These are phyloP conservation scores for Lentinula sp. DNA, from an alignment of 768 basidiomycete genomes.

Conservation along the genomic window DNA sequence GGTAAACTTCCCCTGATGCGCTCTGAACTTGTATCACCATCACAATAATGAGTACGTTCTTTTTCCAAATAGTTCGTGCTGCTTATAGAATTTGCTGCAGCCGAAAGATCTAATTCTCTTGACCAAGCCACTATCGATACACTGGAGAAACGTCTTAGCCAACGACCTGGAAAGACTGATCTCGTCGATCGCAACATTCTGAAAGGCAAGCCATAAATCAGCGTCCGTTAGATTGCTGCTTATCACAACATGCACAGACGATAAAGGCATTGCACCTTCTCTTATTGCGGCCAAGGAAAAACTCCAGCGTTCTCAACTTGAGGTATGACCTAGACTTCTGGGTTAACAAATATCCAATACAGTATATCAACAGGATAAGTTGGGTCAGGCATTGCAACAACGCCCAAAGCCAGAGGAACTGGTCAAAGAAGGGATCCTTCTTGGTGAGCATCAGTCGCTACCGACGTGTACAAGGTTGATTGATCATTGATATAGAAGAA, in stretches of 20 bases:
- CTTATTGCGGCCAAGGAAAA: constrained; percentile 55
- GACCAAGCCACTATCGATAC: constrained; percentile 26
- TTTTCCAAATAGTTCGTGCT: not conserved
- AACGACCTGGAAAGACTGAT: constrained; percentile 53
- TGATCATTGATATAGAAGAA: constrained; percentile 8
- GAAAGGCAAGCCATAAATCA: constrained; percentile 38
- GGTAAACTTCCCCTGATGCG: too few species aligned
- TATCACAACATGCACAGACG: constrained; percentile 32
- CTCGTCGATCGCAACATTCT: constrained; percentile 67
- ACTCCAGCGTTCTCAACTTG: constrained; percentile 55
- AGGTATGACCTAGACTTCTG: constrained; percentile 30
- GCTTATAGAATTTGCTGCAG: constrained; percentile 1
- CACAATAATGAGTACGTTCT: constrained; percentile 12
- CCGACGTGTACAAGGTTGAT: constrained; percentile 1
- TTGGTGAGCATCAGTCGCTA: constrained; percentile 15
- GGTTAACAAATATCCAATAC: not conserved
- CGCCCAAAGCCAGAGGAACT: constrained; percentile 59
- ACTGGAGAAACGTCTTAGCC: constrained; percentile 48
- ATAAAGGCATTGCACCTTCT: constrained; percentile 52
- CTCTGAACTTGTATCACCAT: constrained; percentile 6
- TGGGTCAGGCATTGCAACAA: constrained; percentile 52
- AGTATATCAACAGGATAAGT: constrained; percentile 41
- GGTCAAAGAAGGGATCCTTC: constrained; percentile 58
- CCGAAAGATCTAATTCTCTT: constrained; percentile 9
- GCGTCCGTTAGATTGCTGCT: not conserved